phyloP scores from a whole-genome alignment of 306 rosid species.

The Canavalia gladiata region DNA sequence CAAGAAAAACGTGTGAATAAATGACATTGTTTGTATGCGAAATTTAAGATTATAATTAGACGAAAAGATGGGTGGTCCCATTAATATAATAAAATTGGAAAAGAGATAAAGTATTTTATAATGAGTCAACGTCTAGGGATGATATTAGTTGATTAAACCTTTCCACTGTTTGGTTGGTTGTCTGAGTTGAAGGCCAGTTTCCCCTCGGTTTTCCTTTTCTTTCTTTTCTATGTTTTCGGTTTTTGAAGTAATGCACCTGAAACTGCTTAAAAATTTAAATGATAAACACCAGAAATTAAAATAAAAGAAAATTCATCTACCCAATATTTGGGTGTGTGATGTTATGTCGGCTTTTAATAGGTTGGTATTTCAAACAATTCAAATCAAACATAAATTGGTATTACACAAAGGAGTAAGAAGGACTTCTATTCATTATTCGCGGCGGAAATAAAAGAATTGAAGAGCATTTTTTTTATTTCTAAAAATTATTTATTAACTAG shows the following conservation, averaged over 20 bases:
- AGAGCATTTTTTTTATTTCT: too few relatives aligned
- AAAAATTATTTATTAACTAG: too few relatives aligned
- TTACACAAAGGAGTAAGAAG: not conserved
- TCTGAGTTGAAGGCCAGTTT: not conserved
- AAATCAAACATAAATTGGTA: not conserved
- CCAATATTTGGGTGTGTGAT: too few relatives aligned
- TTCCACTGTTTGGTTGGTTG: slow-evolving; percentile 3
- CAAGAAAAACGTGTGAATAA: not conserved
- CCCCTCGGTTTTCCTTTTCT: not conserved
- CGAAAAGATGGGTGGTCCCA: not conserved
- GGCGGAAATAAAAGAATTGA: too few relatives aligned
- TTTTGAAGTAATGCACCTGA: too few relatives aligned
- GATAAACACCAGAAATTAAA: too few relatives aligned
- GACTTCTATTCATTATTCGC: too few relatives aligned
- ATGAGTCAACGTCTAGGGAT: not conserved
- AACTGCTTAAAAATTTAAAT: too few relatives aligned
- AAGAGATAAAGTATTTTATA: slow-evolving; percentile 27
- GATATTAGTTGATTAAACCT: slow-evolving; percentile 27
- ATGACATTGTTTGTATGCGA: not conserved
- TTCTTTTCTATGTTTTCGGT: not conserved
- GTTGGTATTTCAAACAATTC: too few relatives aligned
- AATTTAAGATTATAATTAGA: slow-evolving; percentile 18
- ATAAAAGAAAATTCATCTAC: too few relatives aligned
- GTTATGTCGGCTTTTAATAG: too few relatives aligned
- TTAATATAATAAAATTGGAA: not conserved